Evolutionary conservation across 495 filamentous ascomycete genomes (phyloP).

Genomic region (Monascus purpureus): DNA sequence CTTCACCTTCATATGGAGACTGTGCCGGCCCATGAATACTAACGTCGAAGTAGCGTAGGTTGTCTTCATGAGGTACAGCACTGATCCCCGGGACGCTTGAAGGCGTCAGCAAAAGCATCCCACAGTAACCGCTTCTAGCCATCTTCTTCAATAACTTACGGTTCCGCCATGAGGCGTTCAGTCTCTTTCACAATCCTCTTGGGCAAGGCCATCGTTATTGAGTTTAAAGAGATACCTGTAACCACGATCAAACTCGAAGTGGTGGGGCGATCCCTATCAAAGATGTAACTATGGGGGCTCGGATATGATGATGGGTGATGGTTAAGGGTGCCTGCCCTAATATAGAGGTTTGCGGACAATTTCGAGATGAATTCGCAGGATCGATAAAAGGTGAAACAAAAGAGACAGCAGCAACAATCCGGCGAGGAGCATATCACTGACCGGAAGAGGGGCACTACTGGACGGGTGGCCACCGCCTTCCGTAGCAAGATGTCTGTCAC

Average conservation of each 20-base stretch:
- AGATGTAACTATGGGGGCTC: too few relatives aligned
- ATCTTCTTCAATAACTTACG: constrained; percentile 41
- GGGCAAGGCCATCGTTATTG: constrained; percentile 53
- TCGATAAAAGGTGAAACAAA: too few relatives aligned
- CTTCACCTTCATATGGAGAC: constrained; percentile 80
- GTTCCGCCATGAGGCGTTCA: constrained; percentile 89
- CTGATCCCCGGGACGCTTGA: constrained; percentile 88
- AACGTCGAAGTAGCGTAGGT: constrained; percentile 95
- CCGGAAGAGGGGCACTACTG: too few relatives aligned
- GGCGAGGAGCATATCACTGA: too few relatives aligned
- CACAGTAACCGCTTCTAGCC: constrained; percentile 2
- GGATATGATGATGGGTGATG: too few relatives aligned
- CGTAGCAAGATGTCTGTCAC: too few relatives aligned
- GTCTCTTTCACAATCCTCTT: constrained; percentile 99
- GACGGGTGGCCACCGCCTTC: too few relatives aligned
- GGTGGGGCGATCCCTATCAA: constrained; percentile 3
- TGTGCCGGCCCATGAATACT: constrained; percentile 88
- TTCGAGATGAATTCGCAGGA: too few relatives aligned
- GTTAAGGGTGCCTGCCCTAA: too few relatives aligned
- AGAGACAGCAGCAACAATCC: too few relatives aligned
- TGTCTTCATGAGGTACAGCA: constrained; percentile 95
- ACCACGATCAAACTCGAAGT: neutral
- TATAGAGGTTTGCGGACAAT: too few relatives aligned
- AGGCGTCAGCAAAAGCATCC: neutral
- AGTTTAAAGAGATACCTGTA: neutral